These are phyloP conservation scores for Alternaria infectoria DNA, from an alignment of 2,329 filamentous ascomycete species.

Conservation along the genomic window DNA sequence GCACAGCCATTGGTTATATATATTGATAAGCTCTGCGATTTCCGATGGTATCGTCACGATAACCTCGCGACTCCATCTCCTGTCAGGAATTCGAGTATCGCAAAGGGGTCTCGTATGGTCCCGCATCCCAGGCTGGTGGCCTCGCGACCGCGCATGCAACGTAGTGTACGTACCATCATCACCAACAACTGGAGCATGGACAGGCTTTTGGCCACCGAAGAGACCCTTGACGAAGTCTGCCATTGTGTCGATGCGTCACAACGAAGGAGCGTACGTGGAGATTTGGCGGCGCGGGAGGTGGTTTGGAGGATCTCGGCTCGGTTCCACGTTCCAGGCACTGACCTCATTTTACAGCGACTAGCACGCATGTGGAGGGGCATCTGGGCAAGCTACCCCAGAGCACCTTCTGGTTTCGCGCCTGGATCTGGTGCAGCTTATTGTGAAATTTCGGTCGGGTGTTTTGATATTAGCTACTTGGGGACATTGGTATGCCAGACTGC, in stretches of 20 bases:
- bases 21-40: background rate
- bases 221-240: conserved; percentile 68
- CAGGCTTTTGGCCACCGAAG: conserved; percentile 71
- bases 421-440: background rate
- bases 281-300: conserved; percentile 23
- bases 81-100: background rate
- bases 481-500: background rate
- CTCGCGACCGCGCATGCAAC: conserved; percentile 12
- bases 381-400: conserved; percentile 7
- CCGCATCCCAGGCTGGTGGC: conserved; percentile 17
- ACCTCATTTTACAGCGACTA: conserved; percentile 36
- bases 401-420: background rate
- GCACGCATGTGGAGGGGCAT: conserved; percentile 33
- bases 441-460: accelerated
- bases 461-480: background rate
- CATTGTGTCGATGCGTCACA: conserved; percentile 44
- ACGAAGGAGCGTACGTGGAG: conserved; percentile 28
- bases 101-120: background rate
- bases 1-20: background rate
- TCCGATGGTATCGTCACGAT: background rate
- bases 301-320: conserved; percentile 25
- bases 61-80: background rate
- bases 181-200: conserved; percentile 57
- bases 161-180: conserved; percentile 67
- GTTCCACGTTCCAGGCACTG: conserved; percentile 24